Conservation (phyloP, 495 filamentous ascomycete species). For the Trichoderma parareesei region DNA sequence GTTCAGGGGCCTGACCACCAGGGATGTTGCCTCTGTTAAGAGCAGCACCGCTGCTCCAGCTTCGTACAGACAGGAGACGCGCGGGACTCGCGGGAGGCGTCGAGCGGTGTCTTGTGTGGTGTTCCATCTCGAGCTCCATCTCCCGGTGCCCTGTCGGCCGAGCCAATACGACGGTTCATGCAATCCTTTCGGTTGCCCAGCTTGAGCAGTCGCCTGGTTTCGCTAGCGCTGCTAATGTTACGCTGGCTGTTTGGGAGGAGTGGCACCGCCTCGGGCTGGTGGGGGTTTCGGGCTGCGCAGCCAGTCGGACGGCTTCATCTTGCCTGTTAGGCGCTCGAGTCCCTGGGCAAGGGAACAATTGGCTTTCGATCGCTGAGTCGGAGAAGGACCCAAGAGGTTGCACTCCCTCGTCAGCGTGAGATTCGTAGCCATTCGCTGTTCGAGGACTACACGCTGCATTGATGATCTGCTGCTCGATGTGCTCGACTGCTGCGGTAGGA, state of each 20-base stretch:
- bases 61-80: background rate
- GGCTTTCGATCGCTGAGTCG: too few species aligned
- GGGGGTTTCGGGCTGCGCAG: background rate
- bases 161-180: background rate
- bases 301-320: slow-evolving; percentile 1
- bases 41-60: background rate
- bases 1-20: background rate
- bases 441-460: too few species aligned
- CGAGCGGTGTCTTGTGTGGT: too few species aligned
- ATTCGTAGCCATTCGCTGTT: too few species aligned
- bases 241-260: background rate
- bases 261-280: slow-evolving; percentile 2
- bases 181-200: background rate
- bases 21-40: background rate
- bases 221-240: slow-evolving; percentile 8
- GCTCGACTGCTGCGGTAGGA: too few species aligned
- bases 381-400: too few species aligned
- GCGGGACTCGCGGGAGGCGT: too few species aligned
- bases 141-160: background rate
- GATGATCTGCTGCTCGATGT: too few species aligned
- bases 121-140: background rate
- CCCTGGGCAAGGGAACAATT: too few species aligned
- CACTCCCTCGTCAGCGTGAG: too few species aligned
- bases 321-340: background rate
- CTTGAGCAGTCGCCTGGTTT: background rate